These are phyloP conservation scores for Ceratobasidium sp. DNA, from an alignment of 1,284 basidiomycete genomes.

Conservation along the genomic window DNA sequence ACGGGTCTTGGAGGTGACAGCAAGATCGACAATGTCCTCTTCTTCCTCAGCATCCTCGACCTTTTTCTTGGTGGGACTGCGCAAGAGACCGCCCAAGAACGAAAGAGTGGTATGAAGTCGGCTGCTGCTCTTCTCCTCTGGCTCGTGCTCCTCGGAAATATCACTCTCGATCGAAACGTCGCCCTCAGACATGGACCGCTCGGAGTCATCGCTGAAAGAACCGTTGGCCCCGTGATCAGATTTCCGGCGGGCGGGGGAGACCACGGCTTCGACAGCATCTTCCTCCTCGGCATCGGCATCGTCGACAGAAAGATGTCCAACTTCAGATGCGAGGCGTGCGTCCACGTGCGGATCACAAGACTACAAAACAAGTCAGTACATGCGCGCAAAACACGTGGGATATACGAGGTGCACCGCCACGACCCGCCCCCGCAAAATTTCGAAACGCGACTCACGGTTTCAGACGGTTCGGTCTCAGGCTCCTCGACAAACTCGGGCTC, in stretches of 20 bases:
- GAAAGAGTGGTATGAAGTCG: constrained; percentile 13
- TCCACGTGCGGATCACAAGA: constrained; percentile 19
- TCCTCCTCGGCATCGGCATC: constrained; percentile 38
- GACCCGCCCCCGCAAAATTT: not conserved
- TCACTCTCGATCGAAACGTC: constrained; percentile 35
- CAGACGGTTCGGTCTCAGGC: constrained; percentile 11
- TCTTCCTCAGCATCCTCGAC: constrained; percentile 21
- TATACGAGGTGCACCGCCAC: not conserved
- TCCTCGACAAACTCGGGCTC: constrained; percentile 23
- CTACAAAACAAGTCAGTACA: constrained; percentile 5
- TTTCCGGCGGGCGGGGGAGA: constrained; percentile 10
- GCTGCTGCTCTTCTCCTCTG: not conserved
- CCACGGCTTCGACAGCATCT: constrained; percentile 25
- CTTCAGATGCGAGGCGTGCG: constrained; percentile 14
- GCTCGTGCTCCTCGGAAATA: constrained; percentile 33
- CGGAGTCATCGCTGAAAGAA: constrained; percentile 38
- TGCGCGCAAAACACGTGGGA: not conserved
- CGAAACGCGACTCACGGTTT: constrained; percentile 15
- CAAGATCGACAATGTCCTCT: constrained; percentile 32
- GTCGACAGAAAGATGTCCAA: constrained; percentile 5
- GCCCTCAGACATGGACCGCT: constrained; percentile 23
- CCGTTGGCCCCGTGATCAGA: constrained; percentile 13
- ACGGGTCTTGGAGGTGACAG: not conserved
- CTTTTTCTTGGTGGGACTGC: not conserved
- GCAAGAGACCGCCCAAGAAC: constrained; percentile 19